phyloP scores from a whole-genome alignment of 805 yeast species.

The Starmera dryadoides region DNA sequence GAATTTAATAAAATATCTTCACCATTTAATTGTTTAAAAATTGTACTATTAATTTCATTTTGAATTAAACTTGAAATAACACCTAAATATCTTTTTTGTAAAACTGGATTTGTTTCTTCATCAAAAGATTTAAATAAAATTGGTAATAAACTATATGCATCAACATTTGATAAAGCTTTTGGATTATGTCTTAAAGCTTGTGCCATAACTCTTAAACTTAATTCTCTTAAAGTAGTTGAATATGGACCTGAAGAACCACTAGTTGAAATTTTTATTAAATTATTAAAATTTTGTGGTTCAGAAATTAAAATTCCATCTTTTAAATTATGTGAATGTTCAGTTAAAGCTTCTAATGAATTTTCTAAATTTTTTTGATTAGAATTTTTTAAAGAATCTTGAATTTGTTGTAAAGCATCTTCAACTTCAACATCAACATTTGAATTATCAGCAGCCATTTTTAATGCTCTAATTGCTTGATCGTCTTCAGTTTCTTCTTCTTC shows the following conservation, averaged over 20 bases:
- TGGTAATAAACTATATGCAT: slow-evolving; percentile 5
- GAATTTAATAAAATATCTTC: slow-evolving; percentile 17
- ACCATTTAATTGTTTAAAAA: slow-evolving; percentile 14
- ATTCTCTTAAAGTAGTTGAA: slow-evolving; percentile 33
- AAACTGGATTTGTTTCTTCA: slow-evolving; percentile 20
- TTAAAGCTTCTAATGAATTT: slow-evolving; percentile 29
- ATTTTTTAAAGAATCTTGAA: slow-evolving; percentile 9
- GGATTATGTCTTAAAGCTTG: slow-evolving; percentile 71
- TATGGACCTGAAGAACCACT: slow-evolving; percentile 6
- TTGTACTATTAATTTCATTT: slow-evolving; percentile 24
- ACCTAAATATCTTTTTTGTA: slow-evolving; percentile 44
- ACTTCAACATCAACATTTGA: slow-evolving; percentile 12
- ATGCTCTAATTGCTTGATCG: slow-evolving; percentile 9
- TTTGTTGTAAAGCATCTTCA: slow-evolving; percentile 12
- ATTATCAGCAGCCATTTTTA: slow-evolving; percentile 18
- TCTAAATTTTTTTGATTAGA: slow-evolving; percentile 7
- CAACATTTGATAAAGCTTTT: slow-evolving; percentile 40
- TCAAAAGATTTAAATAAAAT: slow-evolving; percentile 5
- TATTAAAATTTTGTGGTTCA: slow-evolving; percentile 22
- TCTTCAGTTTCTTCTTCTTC: slow-evolving; percentile 12
- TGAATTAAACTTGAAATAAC: slow-evolving; percentile 40
- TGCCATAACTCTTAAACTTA: slow-evolving; percentile 53
- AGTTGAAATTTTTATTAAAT: slow-evolving; percentile 21
- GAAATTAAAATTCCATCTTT: slow-evolving; percentile 51
- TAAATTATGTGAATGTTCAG: slow-evolving; percentile 61